Base-by-base conservation (phyloP, 352 stramenopile species). In the Phytophthora ramorum region DNA sequence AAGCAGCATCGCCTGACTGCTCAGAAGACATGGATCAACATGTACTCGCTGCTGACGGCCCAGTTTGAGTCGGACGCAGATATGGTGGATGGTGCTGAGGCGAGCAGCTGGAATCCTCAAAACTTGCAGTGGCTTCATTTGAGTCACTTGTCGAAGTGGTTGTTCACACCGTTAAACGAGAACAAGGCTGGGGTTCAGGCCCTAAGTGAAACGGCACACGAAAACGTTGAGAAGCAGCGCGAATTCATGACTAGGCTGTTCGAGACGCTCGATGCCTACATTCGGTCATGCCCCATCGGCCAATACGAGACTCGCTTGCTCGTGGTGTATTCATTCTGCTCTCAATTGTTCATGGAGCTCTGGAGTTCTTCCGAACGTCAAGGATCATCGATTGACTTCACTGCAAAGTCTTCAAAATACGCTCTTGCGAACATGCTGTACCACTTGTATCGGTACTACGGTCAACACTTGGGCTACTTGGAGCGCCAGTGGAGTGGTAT, bases 401-500 rank as follows among this genome's bases (percentile, higher is more conserved):
- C 46, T 16, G 17, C 44, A 7, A 66, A 64, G 38, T 71, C 67
- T 37, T 81, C 60, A 0, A 78, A 77, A 13, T 83, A 88, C 43
- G 75, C 80, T 30, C 63, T 98, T 22, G 92, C 81, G 7, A 96
- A 93, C 52, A 87, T 98, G 64, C 62, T 99, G 50, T 94, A 93
- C 66, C 90, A 97, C 63, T 76, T 99, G 51, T 97, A 94, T 61
- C 81, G 92, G 24, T 99, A 99, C 76, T 99, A 99, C 69, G 79
- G 73, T 3, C 94, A 99, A 71, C 98, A 96, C 44, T 63, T 95
- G 26, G 73, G 64, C 2, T 93, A 88, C 66, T 75, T 96, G 53
- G 69, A 92, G 60, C 91, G 79, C 66, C 77, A 96, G 84, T 92
- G 79, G 87, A 83, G 85, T 35, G 82, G 83, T n/a, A 66, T 98